Evolutionary conservation across 768 basidiomycete species (phyloP).

Genomic region (Amanita molliuscula): DNA sequence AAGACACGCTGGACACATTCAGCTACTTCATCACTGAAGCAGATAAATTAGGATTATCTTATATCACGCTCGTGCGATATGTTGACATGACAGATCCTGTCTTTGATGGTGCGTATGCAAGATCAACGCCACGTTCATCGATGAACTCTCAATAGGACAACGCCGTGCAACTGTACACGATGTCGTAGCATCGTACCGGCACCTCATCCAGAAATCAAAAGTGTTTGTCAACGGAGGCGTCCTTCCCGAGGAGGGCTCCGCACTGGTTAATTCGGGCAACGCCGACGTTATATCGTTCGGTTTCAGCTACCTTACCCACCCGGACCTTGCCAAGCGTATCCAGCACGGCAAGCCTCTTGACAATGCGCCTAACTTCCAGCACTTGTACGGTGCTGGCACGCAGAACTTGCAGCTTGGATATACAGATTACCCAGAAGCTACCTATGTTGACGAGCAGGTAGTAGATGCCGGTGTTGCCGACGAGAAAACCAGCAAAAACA

Average conservation of each 20-base stretch:
- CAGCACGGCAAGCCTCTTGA: constrained; percentile 23
- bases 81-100: constrained; percentile 12
- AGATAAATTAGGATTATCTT: constrained; percentile 24
- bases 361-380: constrained; percentile 18
- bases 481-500: too few species aligned
- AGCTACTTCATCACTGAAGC: too few species aligned
- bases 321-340: constrained; percentile 30
- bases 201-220: constrained; percentile 26
- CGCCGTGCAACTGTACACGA: constrained; percentile 27
- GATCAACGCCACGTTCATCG: not conserved
- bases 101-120: constrained; percentile 16
- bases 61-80: constrained; percentile 23
- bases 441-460: too few species aligned
- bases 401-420: constrained; percentile 21
- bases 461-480: too few species aligned
- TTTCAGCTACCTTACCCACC: constrained; percentile 16
- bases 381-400: constrained; percentile 17
- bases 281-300: constrained; percentile 27
- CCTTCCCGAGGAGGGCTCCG: constrained; percentile 25
- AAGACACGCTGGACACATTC: too few species aligned
- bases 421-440: constrained; percentile 26
- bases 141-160: too few species aligned
- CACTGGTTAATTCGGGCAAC: constrained; percentile 22
- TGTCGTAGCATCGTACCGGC: constrained; percentile 25
- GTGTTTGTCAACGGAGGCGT: constrained; percentile 27